Evolutionary conservation across 495 filamentous ascomycete genomes (phyloP).

Genomic region (Penicillium subrubescens): DNA sequence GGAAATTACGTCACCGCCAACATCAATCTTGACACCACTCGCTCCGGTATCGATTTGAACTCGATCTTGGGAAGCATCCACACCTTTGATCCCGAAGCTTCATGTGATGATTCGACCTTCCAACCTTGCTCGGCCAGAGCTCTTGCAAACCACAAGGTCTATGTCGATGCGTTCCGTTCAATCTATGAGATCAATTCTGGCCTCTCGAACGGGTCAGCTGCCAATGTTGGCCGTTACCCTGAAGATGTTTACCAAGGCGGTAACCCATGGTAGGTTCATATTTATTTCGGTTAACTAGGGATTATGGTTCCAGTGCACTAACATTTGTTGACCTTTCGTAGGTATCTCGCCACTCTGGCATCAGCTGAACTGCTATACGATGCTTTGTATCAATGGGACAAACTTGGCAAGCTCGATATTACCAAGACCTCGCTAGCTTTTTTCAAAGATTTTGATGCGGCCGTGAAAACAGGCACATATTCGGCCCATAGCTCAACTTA

Average conservation of each 20-base stretch:
- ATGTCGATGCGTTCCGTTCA: constrained; percentile 51
- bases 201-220: constrained; percentile 18
- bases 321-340: background rate
- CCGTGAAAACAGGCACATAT: constrained; percentile 54
- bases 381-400: constrained; percentile 60
- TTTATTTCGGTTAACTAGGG: background rate
- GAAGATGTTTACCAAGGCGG: constrained; percentile 67
- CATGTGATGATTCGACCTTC: constrained; percentile 44
- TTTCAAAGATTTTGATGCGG: constrained; percentile 55
- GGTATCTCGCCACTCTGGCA: constrained; percentile 56
- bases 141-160: constrained; percentile 52
- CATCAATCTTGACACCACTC: constrained; percentile 37
- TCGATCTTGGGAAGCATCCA: constrained; percentile 59
- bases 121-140: constrained; percentile 51
- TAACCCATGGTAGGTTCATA: constrained; percentile 54
- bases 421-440: constrained; percentile 57
- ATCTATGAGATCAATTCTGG: constrained; percentile 43
- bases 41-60: constrained; percentile 60
- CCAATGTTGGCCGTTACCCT: constrained; percentile 56
- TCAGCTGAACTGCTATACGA: constrained; percentile 65
- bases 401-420: constrained; percentile 52
- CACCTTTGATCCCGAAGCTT: constrained; percentile 57
- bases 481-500: constrained; percentile 34
- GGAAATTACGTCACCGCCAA: constrained; percentile 58
- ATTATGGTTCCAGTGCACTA: background rate